Percentiles rank a stretch among this genome's conserved stretches.
These are phyloP conservation scores for Diutina scorzettiae DNA, from an alignment of 1,139 yeast species.

Conservation along the genomic window DNA sequence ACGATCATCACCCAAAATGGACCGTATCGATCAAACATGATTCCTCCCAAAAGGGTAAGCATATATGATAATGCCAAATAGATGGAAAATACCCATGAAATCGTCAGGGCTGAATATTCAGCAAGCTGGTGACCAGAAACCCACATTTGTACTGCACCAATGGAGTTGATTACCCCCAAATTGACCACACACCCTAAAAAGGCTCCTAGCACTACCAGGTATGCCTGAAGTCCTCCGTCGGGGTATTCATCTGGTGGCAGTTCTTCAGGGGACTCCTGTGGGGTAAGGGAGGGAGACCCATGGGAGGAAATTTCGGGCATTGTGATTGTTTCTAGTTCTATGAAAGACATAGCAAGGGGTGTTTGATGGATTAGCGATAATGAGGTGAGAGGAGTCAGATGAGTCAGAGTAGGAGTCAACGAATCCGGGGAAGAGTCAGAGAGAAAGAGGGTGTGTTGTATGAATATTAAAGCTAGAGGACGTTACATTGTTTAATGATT, in stretches of 20 bases:
- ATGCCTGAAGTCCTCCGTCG: conserved; percentile 49
- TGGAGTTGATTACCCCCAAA: conserved; percentile 48
- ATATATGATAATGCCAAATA: conserved; percentile 10
- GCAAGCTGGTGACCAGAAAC: conserved; percentile 38
- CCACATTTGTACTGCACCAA: conserved; percentile 53
- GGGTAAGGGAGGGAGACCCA: no score
- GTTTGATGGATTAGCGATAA: no score
- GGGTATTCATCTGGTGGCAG: conserved; percentile 40
- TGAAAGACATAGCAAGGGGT: no score
- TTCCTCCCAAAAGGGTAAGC: conserved; percentile 14
- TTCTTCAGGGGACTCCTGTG: no score
- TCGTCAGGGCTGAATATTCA: conserved; percentile 18
- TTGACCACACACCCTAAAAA: conserved; percentile 45
- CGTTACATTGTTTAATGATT: no score
- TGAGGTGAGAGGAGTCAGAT: no score
- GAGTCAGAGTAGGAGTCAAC: no score
- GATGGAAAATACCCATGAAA: conserved; percentile 11
- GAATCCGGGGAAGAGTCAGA: no score
- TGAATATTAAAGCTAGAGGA: no score
- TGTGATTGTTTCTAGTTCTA: no score
- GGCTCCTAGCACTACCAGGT: conserved; percentile 50
- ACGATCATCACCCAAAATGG: conserved; percentile 28
- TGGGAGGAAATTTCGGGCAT: no score
- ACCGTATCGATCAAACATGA: conserved; percentile 36
- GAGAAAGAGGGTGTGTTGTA: no score